Evolutionary conservation across 805 yeast genomes (phyloP).

Genomic region (Wickerhamiella siamensis): DNA sequence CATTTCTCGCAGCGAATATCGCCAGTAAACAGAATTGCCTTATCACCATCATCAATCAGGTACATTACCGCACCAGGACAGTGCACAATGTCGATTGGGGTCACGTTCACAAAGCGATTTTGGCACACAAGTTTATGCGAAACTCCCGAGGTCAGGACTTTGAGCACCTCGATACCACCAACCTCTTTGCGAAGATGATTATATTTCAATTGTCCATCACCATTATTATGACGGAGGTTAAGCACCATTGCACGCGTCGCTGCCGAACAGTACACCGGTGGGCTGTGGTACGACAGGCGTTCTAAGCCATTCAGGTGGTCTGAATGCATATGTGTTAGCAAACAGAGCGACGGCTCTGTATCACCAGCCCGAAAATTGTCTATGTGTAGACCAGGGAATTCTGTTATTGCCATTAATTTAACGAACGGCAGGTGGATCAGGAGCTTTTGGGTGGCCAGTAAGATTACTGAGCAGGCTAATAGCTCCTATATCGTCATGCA

Average conservation of each 20-base stretch:
- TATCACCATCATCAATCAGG: slow-evolving; percentile 27
- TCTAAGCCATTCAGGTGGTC: slow-evolving; percentile 41
- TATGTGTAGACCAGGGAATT: slow-evolving; percentile 35
- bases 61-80: slow-evolving; percentile 49
- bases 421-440: no score
- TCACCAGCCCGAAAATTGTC: slow-evolving; percentile 20
- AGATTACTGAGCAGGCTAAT: no score
- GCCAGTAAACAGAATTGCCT: slow-evolving; percentile 38
- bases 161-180: slow-evolving; percentile 16
- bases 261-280: slow-evolving; percentile 34
- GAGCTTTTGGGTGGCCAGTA: no score
- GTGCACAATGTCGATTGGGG: slow-evolving; percentile 38
- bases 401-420: slow-evolving; percentile 27
- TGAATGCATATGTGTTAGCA: slow-evolving; percentile 40
- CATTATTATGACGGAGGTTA: slow-evolving; percentile 13
- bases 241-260: slow-evolving; percentile 26
- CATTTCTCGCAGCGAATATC: slow-evolving; percentile 43
- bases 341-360: slow-evolving; percentile 17
- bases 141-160: slow-evolving; percentile 9
- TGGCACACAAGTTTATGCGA: slow-evolving; percentile 11
- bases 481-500: no score
- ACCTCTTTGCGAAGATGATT: slow-evolving; percentile 15
- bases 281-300: slow-evolving; percentile 25
- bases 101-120: slow-evolving; percentile 23
- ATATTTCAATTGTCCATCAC: slow-evolving; percentile 15